These are phyloP conservation scores for Coemansia javaensis DNA, from an alignment of 192 early-diverging fungal species.

Conservation along the genomic window DNA sequence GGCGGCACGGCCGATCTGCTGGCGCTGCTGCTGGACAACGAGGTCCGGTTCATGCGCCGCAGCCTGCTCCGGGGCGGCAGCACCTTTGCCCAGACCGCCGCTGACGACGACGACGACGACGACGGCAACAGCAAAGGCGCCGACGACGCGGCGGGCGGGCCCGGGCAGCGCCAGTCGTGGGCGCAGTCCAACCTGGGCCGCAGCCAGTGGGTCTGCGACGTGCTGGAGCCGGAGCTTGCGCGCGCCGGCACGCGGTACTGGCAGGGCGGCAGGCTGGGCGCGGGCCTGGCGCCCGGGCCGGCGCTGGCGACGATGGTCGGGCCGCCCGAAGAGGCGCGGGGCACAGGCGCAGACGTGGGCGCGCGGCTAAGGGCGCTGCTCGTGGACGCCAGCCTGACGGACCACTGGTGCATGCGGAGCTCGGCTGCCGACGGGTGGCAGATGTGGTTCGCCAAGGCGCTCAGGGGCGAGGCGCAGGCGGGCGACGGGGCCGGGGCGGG, in stretches of 20 bases:
- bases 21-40: slow-evolving; percentile 26
- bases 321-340: not conserved
- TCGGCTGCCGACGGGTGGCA: slow-evolving; percentile 24
- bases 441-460: slow-evolving; percentile 15
- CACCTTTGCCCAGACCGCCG: slow-evolving; percentile 2
- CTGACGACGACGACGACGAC: slow-evolving; percentile 3
- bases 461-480: not conserved
- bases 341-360: not conserved
- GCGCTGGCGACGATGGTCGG: slow-evolving; percentile 21
- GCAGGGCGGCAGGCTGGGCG: not conserved
- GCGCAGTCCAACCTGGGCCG: slow-evolving; percentile 21
- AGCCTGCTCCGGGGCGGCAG: slow-evolving; percentile 18
- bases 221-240: slow-evolving; percentile 3
- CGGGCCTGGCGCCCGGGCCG: slow-evolving; percentile 1
- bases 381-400: slow-evolving; percentile 4
- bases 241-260: slow-evolving; percentile 2
- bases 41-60: slow-evolving; percentile 34
- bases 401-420: slow-evolving; percentile 33
- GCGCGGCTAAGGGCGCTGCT: slow-evolving; percentile 11
- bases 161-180: slow-evolving; percentile 15
- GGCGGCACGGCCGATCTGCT: slow-evolving; percentile 9
- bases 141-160: not conserved
- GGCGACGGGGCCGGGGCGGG: not conserved
- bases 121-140: no score
- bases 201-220: slow-evolving; percentile 13